These are phyloP conservation scores for Elaeis oleifera DNA, from an alignment of 202 grass and related monocot genomes.

Conservation along the genomic window DNA sequence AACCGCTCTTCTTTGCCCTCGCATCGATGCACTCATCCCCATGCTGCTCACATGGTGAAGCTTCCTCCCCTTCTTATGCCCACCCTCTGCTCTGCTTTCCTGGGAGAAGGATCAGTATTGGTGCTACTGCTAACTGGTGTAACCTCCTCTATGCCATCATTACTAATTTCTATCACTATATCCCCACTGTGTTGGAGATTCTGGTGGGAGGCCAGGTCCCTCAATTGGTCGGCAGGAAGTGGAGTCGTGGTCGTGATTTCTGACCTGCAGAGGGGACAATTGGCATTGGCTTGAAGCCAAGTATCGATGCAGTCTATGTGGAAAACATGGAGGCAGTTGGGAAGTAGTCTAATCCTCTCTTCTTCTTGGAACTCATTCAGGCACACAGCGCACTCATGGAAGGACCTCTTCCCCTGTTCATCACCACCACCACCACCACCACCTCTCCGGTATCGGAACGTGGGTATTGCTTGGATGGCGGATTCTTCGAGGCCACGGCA, in stretches of 20 bases:
- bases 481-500: slow-evolving; percentile 35
- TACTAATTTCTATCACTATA: slow-evolving; percentile 7
- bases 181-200: slow-evolving; percentile 13
- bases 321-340: slow-evolving; percentile 75
- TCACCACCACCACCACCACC: neutral
- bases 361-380: slow-evolving; percentile 69
- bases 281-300: slow-evolving; percentile 62
- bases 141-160: neutral
- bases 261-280: slow-evolving; percentile 71
- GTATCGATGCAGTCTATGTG: slow-evolving; percentile 66
- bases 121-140: neutral
- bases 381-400: slow-evolving; percentile 58
- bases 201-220: neutral
- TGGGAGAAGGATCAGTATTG: neutral
- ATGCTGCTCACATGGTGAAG: slow-evolving; percentile 22
- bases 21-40: slow-evolving; percentile 35
- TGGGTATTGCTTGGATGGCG: slow-evolving; percentile 40
- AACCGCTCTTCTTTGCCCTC: slow-evolving; percentile 12
- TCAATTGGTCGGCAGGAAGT: slow-evolving; percentile 14
- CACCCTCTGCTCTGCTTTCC: slow-evolving; percentile 4
- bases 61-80: neutral
- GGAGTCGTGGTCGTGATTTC: slow-evolving; percentile 26
- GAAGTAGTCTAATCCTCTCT: slow-evolving; percentile 65
- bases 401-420: neutral
- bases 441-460: slow-evolving; percentile 40